A percentile compares a stretch with the other conserved stretches of the same genome.
Evolutionary conservation across 2,329 filamentous ascomycete species (phyloP).

Genomic region (Cadophora malorum): DNA sequence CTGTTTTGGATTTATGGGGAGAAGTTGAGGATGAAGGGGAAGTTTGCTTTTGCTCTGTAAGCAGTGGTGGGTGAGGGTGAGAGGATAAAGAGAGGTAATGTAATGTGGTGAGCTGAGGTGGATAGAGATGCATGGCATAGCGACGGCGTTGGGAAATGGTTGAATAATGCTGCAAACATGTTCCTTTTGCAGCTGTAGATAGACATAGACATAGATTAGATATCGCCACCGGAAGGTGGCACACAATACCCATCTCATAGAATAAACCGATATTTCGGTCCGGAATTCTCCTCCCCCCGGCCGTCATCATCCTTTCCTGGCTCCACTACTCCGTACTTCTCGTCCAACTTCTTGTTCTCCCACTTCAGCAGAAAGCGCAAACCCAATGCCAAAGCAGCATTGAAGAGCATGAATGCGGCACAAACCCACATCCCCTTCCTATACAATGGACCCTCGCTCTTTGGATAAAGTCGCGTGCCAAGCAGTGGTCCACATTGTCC

Average conservation of each 20-base stretch:
- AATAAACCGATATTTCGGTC: slow-evolving; percentile 30
- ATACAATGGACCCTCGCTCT: slow-evolving; percentile 53
- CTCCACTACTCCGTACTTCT: slow-evolving; percentile 43
- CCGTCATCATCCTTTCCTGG: slow-evolving; percentile 15
- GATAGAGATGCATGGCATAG: slow-evolving; percentile 7
- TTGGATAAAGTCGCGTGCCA: slow-evolving; percentile 68
- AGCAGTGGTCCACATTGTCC: slow-evolving; percentile 70
- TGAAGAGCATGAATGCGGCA: slow-evolving; percentile 66
- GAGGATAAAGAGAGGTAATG: background rate
- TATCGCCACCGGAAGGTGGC: background rate
- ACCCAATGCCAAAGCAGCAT: slow-evolving; percentile 58
- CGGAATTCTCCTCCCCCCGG: slow-evolving; percentile 39
- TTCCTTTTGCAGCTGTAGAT: slow-evolving; percentile 1
- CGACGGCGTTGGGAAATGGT: background rate
- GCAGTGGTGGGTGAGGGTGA: too few species aligned
- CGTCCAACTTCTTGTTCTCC: slow-evolving; percentile 66
- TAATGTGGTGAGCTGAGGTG: background rate
- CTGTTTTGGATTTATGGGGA: slow-evolving; percentile 46
- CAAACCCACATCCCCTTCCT: slow-evolving; percentile 65
- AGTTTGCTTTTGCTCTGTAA: slow-evolving; percentile 36
- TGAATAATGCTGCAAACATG: background rate
- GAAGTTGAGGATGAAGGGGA: slow-evolving; percentile 43
- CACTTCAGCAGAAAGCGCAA: slow-evolving; percentile 60
- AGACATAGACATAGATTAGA: slow-evolving; percentile 17
- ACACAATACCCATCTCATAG: slow-evolving; percentile 16